phyloP scores from a whole-genome alignment of 2,329 filamentous ascomycete genomes.

The Xylaria sp. region DNA sequence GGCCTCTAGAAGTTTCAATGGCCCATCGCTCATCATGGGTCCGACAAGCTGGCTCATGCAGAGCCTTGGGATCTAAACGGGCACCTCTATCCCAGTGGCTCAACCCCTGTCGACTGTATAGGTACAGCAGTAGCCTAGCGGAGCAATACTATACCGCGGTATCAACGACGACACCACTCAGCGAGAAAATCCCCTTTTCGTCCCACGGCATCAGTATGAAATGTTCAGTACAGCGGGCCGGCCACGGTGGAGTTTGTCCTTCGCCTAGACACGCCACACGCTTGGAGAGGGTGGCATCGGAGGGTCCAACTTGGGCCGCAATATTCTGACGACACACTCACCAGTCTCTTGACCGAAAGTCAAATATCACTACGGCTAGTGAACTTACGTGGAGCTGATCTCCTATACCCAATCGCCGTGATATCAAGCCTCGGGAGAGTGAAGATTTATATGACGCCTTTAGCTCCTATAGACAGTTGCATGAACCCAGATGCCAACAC shows the following conservation, averaged over 20 bases:
- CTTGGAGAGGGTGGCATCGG: constrained; percentile 35
- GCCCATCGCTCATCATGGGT: constrained; percentile 34
- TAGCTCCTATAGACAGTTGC: constrained; percentile 4
- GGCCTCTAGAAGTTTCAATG: constrained; percentile 30
- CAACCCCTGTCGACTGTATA: constrained; percentile 32
- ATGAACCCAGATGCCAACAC: constrained; percentile 18
- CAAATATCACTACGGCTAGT: constrained; percentile 20
- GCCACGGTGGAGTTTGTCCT: constrained; percentile 26
- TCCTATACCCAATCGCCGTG: constrained; percentile 15
- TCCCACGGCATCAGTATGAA: constrained; percentile 23
- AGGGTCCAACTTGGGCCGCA: constrained; percentile 32
- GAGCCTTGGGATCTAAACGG: constrained; percentile 16
- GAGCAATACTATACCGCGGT: constrained; percentile 10
- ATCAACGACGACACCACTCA: constrained; percentile 2
- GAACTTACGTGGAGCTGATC: constrained; percentile 15
- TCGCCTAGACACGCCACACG: constrained; percentile 33
- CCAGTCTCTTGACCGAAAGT: constrained; percentile 37
- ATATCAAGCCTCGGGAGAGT: constrained; percentile 9
- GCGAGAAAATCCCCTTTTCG: background rate
- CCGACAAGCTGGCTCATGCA: constrained; percentile 32
- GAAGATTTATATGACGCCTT: constrained; percentile 6
- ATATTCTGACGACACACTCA: constrained; percentile 23
- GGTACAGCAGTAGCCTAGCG: constrained; percentile 20
- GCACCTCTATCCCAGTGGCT: constrained; percentile 23
- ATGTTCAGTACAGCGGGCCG: constrained; percentile 31